Evolutionary conservation across 75 land plant species (phyloP).

Genomic region (Azolla pinnata): DNA sequence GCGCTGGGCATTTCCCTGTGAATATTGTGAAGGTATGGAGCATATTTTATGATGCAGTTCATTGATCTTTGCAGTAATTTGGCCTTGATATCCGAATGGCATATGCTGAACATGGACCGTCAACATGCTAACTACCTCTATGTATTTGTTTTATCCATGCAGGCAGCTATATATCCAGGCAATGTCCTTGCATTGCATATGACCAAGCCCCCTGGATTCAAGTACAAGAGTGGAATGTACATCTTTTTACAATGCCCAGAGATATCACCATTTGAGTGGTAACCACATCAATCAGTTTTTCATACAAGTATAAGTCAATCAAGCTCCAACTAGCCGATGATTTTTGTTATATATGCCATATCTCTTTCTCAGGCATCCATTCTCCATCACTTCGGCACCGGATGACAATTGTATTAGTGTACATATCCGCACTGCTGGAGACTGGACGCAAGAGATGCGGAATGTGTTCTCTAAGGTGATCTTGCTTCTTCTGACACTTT

Average conservation of each 20-base stretch:
- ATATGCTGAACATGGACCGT: no score
- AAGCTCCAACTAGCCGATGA: no score
- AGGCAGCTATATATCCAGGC: constrained; percentile 56
- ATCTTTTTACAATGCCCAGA: constrained; percentile 55
- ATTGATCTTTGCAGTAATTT: no score
- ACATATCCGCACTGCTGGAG: constrained; percentile 47
- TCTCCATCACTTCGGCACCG: constrained; percentile 59
- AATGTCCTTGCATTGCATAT: constrained; percentile 62
- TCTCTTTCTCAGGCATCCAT: constrained; percentile 41
- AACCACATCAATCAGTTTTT: no score
- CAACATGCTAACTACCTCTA: no score
- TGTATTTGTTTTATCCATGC: constrained; percentile 4
- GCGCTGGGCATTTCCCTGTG: constrained; percentile 26
- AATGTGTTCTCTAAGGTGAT: constrained; percentile 32
- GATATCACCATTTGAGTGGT: constrained; percentile 76
- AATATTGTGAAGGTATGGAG: constrained; percentile 35
- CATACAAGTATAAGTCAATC: no score
- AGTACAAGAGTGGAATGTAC: constrained; percentile 71
- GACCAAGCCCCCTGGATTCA: constrained; percentile 59
- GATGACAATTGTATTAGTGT: constrained; percentile 47
- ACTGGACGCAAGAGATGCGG: constrained; percentile 40
- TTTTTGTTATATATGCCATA: background rate
- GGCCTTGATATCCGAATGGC: no score
- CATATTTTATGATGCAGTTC: no score
- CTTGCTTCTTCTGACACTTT: background rate